phyloP scores from a whole-genome alignment of 768 basidiomycete genomes.

The Lyophyllum decastes region DNA sequence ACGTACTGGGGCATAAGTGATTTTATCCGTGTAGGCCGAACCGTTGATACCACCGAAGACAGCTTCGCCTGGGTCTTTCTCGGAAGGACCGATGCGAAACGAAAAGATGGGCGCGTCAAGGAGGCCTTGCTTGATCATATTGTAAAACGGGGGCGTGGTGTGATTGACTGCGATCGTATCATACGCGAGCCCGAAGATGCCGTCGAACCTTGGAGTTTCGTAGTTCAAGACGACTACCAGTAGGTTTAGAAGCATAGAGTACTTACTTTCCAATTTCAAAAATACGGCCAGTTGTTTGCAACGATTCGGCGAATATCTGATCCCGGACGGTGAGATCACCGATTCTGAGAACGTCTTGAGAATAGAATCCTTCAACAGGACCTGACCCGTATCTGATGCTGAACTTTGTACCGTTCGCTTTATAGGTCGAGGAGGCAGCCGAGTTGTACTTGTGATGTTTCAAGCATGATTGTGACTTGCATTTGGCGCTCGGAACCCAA shows the following conservation, averaged over 20 bases:
- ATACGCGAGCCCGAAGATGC: constrained; percentile 92
- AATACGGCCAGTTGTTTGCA: constrained; percentile 92
- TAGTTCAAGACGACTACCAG: neutral
- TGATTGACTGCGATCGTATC: constrained; percentile 94
- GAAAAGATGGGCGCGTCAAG: constrained; percentile 91
- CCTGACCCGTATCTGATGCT: constrained; percentile 94
- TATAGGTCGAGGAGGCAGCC: constrained; percentile 75
- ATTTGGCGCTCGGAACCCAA: constrained; percentile 87
- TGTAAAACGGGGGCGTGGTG: constrained; percentile 93
- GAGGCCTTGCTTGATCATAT: constrained; percentile 81
- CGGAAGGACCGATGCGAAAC: constrained; percentile 88
- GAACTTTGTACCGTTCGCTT: constrained; percentile 86
- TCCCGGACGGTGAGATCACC: constrained; percentile 76
- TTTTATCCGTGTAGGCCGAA: constrained; percentile 73
- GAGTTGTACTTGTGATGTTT: constrained; percentile 93
- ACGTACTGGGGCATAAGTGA: constrained; percentile 87
- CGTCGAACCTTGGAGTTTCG: constrained; percentile 72
- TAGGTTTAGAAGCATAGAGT: neutral
- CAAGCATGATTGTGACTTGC: constrained; percentile 91
- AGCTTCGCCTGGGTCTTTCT: constrained; percentile 88
- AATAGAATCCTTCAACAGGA: constrained; percentile 95
- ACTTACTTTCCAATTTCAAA: constrained; percentile 95
- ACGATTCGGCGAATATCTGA: constrained; percentile 94
- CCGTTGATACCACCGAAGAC: constrained; percentile 89
- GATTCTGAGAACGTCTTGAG: constrained; percentile 76